phyloP scores from a whole-genome alignment of 2,329 filamentous ascomycete species.

The Tolypocladium sp. region DNA sequence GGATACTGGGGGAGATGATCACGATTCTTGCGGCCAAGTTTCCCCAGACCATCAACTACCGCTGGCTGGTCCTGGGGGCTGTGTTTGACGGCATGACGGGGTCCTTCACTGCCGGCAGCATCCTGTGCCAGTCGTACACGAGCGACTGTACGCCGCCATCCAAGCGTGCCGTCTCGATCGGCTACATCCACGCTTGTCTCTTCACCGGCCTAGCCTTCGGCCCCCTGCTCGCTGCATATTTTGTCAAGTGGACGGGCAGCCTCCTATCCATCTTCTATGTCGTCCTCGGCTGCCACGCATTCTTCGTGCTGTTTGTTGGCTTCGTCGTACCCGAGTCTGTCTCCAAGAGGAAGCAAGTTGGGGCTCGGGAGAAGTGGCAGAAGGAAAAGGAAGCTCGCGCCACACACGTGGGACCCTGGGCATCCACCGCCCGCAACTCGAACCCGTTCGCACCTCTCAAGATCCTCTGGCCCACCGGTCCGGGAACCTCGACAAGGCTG shows the following conservation, averaged over 20 bases:
- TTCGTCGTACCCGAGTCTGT: slow-evolving; percentile 79
- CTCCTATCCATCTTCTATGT: slow-evolving; percentile 81
- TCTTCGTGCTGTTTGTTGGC: slow-evolving; percentile 64
- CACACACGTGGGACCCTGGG: slow-evolving; percentile 13
- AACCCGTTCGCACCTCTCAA: slow-evolving; percentile 72
- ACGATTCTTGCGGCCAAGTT: slow-evolving; percentile 71
- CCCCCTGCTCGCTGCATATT: slow-evolving; percentile 69
- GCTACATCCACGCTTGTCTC: slow-evolving; percentile 81
- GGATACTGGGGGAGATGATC: slow-evolving; percentile 63
- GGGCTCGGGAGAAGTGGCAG: slow-evolving; percentile 60
- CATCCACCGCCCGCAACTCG: slow-evolving; percentile 29
- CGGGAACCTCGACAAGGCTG: slow-evolving; percentile 46
- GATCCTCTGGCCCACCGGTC: slow-evolving; percentile 66
- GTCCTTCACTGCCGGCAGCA: slow-evolving; percentile 75
- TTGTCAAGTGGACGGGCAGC: slow-evolving; percentile 67
- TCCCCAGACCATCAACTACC: slow-evolving; percentile 63
- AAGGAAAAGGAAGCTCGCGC: slow-evolving; percentile 31
- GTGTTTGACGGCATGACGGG: slow-evolving; percentile 77
- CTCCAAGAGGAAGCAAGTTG: slow-evolving; percentile 58
- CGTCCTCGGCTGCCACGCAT: slow-evolving; percentile 59
- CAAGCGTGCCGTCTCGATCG: slow-evolving; percentile 72
- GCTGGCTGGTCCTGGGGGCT: slow-evolving; percentile 69
- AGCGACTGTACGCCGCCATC: slow-evolving; percentile 80
- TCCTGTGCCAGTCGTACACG: slow-evolving; percentile 75
- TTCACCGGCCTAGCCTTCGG: slow-evolving; percentile 86